phyloP scores from a whole-genome alignment of 331 rosid genomes.

The Quercus phellos region DNA sequence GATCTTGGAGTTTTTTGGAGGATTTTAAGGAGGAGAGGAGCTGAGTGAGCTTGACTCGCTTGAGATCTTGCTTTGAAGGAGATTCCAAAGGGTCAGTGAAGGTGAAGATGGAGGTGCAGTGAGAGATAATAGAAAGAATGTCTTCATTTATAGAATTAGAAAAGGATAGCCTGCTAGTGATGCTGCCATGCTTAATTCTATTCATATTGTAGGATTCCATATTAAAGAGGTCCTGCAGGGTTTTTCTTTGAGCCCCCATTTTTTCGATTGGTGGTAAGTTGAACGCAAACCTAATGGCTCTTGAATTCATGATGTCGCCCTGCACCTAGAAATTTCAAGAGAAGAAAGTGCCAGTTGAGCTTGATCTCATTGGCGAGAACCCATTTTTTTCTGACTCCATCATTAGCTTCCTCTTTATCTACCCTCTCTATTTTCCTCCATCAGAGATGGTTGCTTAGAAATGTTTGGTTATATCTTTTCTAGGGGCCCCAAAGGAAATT shows the following conservation, averaged over 20 bases:
- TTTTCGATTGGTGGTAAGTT: background rate
- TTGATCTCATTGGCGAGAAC: no score
- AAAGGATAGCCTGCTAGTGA: slow-evolving; percentile 14
- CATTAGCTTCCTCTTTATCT: background rate
- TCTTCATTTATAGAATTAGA: slow-evolving; percentile 49
- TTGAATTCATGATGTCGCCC: no score
- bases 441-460: background rate
- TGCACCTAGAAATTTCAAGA: no score
- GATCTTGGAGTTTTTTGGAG: slow-evolving; percentile 35
- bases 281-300: no score
- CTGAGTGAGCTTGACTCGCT: slow-evolving; percentile 48
- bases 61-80: slow-evolving; percentile 53
- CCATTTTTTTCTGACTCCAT: background rate
- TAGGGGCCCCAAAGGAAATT: slow-evolving; percentile 9
- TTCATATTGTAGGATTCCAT: slow-evolving; percentile 18
- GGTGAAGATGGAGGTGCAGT: slow-evolving; percentile 46
- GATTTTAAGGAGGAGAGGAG: slow-evolving; percentile 48
- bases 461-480: slow-evolving; percentile 5
- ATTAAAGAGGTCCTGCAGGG: slow-evolving; percentile 48
- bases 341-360: no score
- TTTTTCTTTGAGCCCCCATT: slow-evolving; percentile 40
- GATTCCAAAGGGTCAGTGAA: slow-evolving; percentile 42
- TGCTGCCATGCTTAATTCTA: background rate
- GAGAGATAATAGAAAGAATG: slow-evolving; percentile 41
- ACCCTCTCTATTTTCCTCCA: background rate